Evolutionary conservation across 139 green algal species (phyloP).

Genomic region (Chlamydomonas urium): DNA sequence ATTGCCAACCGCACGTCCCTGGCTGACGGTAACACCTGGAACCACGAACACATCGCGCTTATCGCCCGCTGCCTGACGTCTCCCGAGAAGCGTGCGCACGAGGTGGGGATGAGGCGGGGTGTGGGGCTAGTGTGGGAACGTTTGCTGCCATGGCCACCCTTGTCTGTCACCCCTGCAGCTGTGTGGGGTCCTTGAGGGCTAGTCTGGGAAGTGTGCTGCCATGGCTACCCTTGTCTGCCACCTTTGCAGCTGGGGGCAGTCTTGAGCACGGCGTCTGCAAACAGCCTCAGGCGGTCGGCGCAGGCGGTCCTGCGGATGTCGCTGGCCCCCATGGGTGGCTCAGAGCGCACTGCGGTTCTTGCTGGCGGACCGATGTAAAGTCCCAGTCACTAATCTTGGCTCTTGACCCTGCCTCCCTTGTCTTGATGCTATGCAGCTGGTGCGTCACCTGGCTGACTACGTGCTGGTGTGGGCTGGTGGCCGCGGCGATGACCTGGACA

Average conservation of each 20-base stretch:
- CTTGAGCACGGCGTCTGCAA: not conserved
- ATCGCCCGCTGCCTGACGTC: slow-evolving; percentile 2
- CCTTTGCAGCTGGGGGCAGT: not conserved
- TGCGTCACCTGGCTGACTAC: slow-evolving; percentile 17
- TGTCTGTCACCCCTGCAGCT: too few relatives aligned
- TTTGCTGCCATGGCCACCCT: too few relatives aligned
- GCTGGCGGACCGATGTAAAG: too few relatives aligned
- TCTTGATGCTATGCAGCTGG: not conserved
- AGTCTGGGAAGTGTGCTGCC: too few relatives aligned
- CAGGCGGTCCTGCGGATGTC: too few relatives aligned
- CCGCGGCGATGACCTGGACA: slow-evolving; percentile 3
- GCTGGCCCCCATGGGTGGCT: too few relatives aligned
- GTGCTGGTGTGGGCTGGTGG: slow-evolving; percentile 17
- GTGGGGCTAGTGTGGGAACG: not conserved
- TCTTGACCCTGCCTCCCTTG: not conserved
- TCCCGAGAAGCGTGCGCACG: slow-evolving; percentile 3
- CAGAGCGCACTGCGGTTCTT: too few relatives aligned
- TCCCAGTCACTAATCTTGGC: too few relatives aligned
- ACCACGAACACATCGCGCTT: slow-evolving; percentile 12
- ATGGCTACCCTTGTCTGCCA: not conserved
- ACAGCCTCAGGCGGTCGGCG: not conserved
- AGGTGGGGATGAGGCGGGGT: not conserved
- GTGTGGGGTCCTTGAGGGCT: too few relatives aligned
- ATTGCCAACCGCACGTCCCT: slow-evolving; percentile 18
- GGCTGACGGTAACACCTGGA: slow-evolving; percentile 19